Percentiles rank a stretch among this genome's conserved stretches.
These are phyloP conservation scores for Elongisporangium prolatum DNA, from an alignment of 352 stramenopile genomes.

Conservation along the genomic window DNA sequence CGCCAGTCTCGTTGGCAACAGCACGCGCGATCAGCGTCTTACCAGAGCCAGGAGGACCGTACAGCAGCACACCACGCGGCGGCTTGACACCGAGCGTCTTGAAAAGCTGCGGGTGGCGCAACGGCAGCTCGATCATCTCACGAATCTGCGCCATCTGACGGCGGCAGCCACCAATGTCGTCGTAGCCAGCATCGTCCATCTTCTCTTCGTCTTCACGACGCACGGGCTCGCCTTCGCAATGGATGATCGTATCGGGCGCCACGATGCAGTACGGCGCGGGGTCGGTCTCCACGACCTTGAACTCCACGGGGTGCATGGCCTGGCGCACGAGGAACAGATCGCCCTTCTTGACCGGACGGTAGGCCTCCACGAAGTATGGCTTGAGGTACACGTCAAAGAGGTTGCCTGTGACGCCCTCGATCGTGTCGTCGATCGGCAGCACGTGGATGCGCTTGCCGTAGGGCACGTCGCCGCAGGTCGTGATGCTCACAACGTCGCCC, in stretches of 20 bases:
- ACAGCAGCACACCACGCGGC: conserved; percentile 98
- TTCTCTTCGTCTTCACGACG: conserved; percentile 99
- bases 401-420: conserved; percentile 99
- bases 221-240: conserved; percentile 98
- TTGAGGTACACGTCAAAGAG: conserved; percentile 99
- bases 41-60: conserved; percentile 96
- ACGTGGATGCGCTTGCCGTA: conserved; percentile 99
- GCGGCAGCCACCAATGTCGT: conserved; percentile 98
- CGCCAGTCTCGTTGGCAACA: conserved; percentile 98
- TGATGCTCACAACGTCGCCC: conserved; percentile 97
- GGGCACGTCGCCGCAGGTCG: conserved; percentile 95
- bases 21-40: conserved; percentile 99
- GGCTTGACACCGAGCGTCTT: conserved; percentile 99
- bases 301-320: conserved; percentile 99
- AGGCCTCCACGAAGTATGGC: conserved; percentile 99
- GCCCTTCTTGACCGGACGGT: conserved; percentile 98
- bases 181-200: conserved; percentile 98
- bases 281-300: conserved; percentile 99
- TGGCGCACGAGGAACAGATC: conserved; percentile 98
- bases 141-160: conserved; percentile 99
- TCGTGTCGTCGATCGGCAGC: conserved; percentile 98
- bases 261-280: conserved; percentile 98
- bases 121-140: conserved; percentile 99
- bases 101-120: conserved; percentile 97
- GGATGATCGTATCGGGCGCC: conserved; percentile 98